Evolutionary conservation across 345 rosid species (phyloP), one percentile per base, ranked within the genome.

Genomic region (Eutrema japonicum): DNA sequence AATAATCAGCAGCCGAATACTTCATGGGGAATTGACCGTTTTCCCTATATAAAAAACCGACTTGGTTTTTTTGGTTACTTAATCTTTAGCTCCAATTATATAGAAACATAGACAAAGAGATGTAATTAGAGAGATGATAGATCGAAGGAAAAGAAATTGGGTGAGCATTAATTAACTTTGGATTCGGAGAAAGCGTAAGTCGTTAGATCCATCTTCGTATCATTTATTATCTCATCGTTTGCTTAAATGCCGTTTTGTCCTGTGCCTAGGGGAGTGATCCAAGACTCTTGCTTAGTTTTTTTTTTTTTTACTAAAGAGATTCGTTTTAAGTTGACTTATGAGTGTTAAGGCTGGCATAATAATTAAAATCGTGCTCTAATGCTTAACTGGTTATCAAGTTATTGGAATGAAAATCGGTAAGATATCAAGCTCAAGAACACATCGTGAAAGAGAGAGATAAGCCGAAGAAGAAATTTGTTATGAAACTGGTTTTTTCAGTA

Each of bases 81-180:
- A 5, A 58, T 11, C 46, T 10, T 18, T 10, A 5, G 45, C 32
- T 58, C 45, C 46, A 58, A 18, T 38, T 58, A 37, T 58, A 58
- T 37, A 37, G 30, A 58, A 58, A 58, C 63, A 57, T 57, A 57
- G 45, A 4, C 6, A 57, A 57, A 4, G 13, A 57, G 10, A 8
- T 37, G 43, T 57, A 57, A 36, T 16, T 37, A 57, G 42, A 33
- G 60, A 32, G 13, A 35, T 35, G 26, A 7, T n/a, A 37, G 43
- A 36, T 16, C 16, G 63, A 18, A 57, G 45, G 30, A 36, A 57
- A 33, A 18, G 2, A 57, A 57, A 16, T 57, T 36, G n/a, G 42
- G 42, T 57, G 63, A 37, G 63, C 63, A 57, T 57, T 57, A 57
- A 57, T 57, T 57, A 57, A 57, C 43, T 36, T 36, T 42, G 10